Base-by-base conservation (phyloP, 140 eudicot genomes). In the Flaveria floridana region DNA sequence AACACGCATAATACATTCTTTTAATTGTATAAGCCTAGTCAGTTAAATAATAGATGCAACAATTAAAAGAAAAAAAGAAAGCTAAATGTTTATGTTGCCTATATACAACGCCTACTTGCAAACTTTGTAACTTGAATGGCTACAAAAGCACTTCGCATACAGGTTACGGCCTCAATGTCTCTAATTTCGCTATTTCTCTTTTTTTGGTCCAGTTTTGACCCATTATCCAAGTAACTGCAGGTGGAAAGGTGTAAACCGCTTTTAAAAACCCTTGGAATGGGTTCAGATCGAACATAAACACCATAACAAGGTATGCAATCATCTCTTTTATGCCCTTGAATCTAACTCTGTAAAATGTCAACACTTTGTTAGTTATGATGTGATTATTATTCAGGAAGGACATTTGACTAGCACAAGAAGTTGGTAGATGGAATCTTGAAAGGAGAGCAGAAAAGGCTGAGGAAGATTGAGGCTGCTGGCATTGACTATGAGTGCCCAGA, bases 201-300 rank as follows among this genome's bases (percentile, higher is more conserved):
- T 21, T 59, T 2, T 23, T 23, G 25, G 8, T 65, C 5, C 25
- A 0, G 30, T 66, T 46, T 20, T 20, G 19, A 44, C 41, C 6
- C 8, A 18, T 39, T 9, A 30, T 2, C 13, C 19, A 61, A 59
- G 19, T 42, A 59, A 12, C 57, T 75, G 41, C 39, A 93, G 99
- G 81, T 90, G 99, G 97, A 90, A 88, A 85, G 97, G 99, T 61
- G 89, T 90, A 6, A 81, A 78, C 63, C 96, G 91, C 13, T 68
- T 66, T 76, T 81, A 85, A 79, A 86, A 85, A 56, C 96, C 99
- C 14, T 4, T 78, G 39, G 88, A 93, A 76, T 82, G 92, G 92
- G 94, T 90, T 77, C 79, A 76, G 20, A 88, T 93, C 15, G 96
- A 90, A 56, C 81, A 90, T 74, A 86, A 34, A 73, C 87, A 83